Conservation (phyloP, 1,139 yeast species). For the Suhomyces guaymorum region DNA sequence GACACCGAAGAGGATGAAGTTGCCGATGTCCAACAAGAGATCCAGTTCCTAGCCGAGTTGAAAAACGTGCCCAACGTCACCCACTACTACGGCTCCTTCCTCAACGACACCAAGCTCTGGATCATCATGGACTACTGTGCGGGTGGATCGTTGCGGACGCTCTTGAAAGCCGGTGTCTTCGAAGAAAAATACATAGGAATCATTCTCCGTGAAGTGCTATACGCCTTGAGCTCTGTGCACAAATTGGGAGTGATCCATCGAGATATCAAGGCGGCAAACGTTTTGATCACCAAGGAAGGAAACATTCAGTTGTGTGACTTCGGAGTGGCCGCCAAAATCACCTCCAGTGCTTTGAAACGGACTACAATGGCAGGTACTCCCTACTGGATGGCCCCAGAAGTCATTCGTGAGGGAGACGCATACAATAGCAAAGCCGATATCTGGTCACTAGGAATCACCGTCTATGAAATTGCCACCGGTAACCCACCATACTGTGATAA, state of each 20-base stretch:
- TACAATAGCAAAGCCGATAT: conserved; percentile 87
- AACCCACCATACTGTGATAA: conserved; percentile 97
- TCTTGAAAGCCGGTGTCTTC: conserved; percentile 82
- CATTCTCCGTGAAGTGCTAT: conserved; percentile 74
- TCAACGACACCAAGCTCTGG: conserved; percentile 90
- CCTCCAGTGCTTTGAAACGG: conserved; percentile 72
- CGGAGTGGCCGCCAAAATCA: conserved; percentile 91
- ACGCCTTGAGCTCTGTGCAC: conserved; percentile 82
- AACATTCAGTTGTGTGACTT: conserved; percentile 91
- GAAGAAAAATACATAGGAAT: conserved; percentile 85
- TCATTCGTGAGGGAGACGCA: conserved; percentile 86
- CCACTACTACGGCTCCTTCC: conserved; percentile 84
- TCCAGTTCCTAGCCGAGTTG: conserved; percentile 79
- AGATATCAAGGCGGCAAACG: conserved; percentile 95
- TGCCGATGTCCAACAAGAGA: conserved; percentile 90
- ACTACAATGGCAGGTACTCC: conserved; percentile 98
- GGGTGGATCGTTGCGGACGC: conserved; percentile 90
- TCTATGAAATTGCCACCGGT: conserved; percentile 94
- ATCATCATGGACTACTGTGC: conserved; percentile 97
- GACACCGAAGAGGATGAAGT: conserved; percentile 96
- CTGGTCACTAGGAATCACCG: conserved; percentile 92
- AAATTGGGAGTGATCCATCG: conserved; percentile 90
- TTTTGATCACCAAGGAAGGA: conserved; percentile 86
- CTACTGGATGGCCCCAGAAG: conserved; percentile 99
- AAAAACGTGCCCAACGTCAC: conserved; percentile 88